A percentile compares a stretch with the other conserved stretches of the same genome.
Evolutionary conservation across 306 rosid genomes (phyloP).

Genomic region (Leucaena leucocephala): DNA sequence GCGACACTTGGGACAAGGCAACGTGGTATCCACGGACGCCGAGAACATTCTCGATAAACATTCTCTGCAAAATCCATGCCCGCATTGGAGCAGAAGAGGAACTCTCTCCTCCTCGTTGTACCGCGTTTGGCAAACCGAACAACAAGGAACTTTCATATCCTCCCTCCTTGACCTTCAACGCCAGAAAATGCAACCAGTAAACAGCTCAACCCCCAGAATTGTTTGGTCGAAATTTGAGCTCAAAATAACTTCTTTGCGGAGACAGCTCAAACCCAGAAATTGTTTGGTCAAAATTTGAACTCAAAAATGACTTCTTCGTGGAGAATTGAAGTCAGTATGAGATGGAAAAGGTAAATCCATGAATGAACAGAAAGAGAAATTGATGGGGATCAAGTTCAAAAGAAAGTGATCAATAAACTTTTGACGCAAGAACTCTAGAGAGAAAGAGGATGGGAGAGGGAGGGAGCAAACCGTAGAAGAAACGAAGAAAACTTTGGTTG

Average conservation of each 20-base stretch:
- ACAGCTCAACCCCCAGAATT: neutral
- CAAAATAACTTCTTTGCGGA: slow-evolving; percentile 6
- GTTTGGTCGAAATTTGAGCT: slow-evolving; percentile 11
- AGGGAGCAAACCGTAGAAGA: neutral
- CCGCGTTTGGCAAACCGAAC: slow-evolving; percentile 94
- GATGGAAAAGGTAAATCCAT: slow-evolving; percentile 45
- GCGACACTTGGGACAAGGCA: slow-evolving; percentile 88
- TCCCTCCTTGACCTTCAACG: neutral
- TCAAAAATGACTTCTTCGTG: slow-evolving; percentile 6
- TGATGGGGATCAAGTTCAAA: neutral
- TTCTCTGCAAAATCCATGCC: slow-evolving; percentile 93
- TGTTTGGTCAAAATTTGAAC: slow-evolving; percentile 12
- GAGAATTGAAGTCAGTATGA: slow-evolving; percentile 1
- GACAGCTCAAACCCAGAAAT: slow-evolving; percentile 5
- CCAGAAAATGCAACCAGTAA: slow-evolving; percentile 21
- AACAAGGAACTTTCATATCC: slow-evolving; percentile 85
- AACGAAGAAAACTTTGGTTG: neutral
- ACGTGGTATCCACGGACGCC: slow-evolving; percentile 62
- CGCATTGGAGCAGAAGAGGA: slow-evolving; percentile 96
- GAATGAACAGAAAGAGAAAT: slow-evolving; percentile 6
- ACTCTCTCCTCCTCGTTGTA: slow-evolving; percentile 97
- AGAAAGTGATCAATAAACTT: slow-evolving; percentile 23
- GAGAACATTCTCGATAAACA: slow-evolving; percentile 88
- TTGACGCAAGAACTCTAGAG: slow-evolving; percentile 21
- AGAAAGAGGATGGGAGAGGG: neutral